phyloP scores from a whole-genome alignment of 306 rosid genomes.

The Sechiopsis laciniata region DNA sequence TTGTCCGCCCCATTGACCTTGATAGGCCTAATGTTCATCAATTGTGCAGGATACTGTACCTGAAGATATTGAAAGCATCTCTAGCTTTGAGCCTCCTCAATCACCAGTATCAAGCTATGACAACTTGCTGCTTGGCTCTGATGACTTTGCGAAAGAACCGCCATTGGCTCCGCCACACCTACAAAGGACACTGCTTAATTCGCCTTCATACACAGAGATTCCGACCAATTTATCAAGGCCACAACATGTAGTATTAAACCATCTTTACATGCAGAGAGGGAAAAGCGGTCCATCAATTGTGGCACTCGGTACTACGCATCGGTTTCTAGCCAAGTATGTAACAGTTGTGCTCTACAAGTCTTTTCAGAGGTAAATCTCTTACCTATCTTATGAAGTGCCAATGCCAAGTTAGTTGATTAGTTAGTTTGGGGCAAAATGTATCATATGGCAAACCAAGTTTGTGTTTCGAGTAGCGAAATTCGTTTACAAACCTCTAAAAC shows the following conservation, averaged over 20 bases:
- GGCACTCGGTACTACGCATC: slow-evolving; percentile 75
- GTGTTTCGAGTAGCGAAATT: not conserved
- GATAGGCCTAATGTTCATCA: not conserved
- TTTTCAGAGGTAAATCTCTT: slow-evolving; percentile 52
- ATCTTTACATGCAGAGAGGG: slow-evolving; percentile 91
- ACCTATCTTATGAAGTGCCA: slow-evolving; percentile 3
- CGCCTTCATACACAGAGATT: slow-evolving; percentile 69
- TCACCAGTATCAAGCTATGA: slow-evolving; percentile 84
- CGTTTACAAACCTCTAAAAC: not conserved
- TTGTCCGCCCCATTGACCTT: not conserved
- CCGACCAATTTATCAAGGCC: slow-evolving; percentile 71
- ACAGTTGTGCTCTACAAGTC: slow-evolving; percentile 94
- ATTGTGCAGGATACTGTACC: slow-evolving; percentile 73
- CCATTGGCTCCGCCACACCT: slow-evolving; percentile 85
- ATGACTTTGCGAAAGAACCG: slow-evolving; percentile 88
- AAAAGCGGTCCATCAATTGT: slow-evolving; percentile 71
- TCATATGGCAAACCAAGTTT: slow-evolving; percentile 1
- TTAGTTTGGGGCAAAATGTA: not conserved
- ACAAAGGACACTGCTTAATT: slow-evolving; percentile 75
- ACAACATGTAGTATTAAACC: slow-evolving; percentile 85
- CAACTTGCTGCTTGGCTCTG: slow-evolving; percentile 58
- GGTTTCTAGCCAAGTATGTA: slow-evolving; percentile 82
- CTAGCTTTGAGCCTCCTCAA: slow-evolving; percentile 79
- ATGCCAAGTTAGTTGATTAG: not conserved
- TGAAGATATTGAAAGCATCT: slow-evolving; percentile 85